Base-by-base conservation (phyloP, 192 early-diverging fungal genomes). In the Ramicandelaber brevisporus region DNA sequence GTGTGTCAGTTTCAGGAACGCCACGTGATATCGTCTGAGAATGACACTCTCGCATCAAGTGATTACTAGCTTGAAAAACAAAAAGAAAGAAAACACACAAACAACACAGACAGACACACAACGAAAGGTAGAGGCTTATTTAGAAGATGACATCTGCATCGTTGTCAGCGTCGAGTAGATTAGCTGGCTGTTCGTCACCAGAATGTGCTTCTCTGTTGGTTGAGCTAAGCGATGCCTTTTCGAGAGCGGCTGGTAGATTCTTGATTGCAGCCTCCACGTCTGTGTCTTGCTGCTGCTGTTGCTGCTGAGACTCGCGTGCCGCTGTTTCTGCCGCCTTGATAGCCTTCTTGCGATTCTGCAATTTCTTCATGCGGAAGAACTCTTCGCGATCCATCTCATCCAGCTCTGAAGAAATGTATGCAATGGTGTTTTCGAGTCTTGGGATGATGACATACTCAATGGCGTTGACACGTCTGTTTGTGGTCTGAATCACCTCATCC, bases 371-470 rank as follows among this genome's bases (percentile, higher is more conserved):
- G 38, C 78, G 63, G 45, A 87, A 99, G 47, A 99, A 99, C 46
- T 99, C 93, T 49, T 99, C 93, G 36, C 93, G 70, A 40, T 99
- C 93, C 58, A 79, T 77, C 53, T 99, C 93, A 38, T 99, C 93
- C 26, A 99, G 58, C 53, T 96, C 93, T 13, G 85, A 84, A 16
- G 73, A 78, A 31, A 99, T 85, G 43, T 83, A 85, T 38, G 72
- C 73, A 46, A 99, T 92, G 11, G 93, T 96, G 59, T 99, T 99
- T 44, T 99, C 93, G 36, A 89, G 78, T 21, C 73, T 68, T 14
- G 93, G 93, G 38, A 99, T 99, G 46, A 96, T 99, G 29, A 99
- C 86, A 49, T 96, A 78, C 48, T 99, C 93, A 41, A 99, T 96
- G 13, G 93, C 93, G 37, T 99, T 99, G 12, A 99, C 93, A 41